Conservation (phyloP, 164 flowering plant species). For the Hamamelis virginiana region DNA sequence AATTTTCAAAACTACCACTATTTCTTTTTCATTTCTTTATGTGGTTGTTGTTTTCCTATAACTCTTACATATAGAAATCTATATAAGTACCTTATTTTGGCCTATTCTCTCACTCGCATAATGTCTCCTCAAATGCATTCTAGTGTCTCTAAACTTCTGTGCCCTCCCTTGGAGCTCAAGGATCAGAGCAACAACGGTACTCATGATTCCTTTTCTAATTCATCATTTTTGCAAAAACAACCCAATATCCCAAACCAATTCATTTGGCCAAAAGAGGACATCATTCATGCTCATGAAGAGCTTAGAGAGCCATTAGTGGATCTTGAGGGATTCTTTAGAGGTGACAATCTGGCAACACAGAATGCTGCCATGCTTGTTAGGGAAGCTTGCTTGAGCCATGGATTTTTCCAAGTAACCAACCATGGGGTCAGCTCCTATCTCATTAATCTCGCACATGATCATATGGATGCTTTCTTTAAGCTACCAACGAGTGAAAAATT, state of each 20-base stretch:
- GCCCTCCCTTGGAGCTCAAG: constrained; percentile 10
- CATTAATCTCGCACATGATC: constrained; percentile 18
- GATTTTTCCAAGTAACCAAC: constrained; percentile 53
- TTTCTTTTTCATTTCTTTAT: too few relatives aligned
- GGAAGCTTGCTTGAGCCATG: constrained; percentile 40
- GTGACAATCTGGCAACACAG: constrained; percentile 25
- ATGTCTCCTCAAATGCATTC: not conserved
- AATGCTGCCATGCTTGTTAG: constrained; percentile 30
- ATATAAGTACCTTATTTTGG: too few relatives aligned
- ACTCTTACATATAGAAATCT: too few relatives aligned
- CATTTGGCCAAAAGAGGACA: constrained; percentile 35
- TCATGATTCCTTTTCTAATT: constrained; percentile 1
- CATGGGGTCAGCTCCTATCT: constrained; percentile 43
- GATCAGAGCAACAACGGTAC: not conserved
- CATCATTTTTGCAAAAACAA: constrained; percentile 12
- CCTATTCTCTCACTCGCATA: too few relatives aligned
- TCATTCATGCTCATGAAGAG: constrained; percentile 19
- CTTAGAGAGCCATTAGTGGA: constrained; percentile 41
- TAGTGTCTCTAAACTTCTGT: not conserved
- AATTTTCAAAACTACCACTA: too few relatives aligned
- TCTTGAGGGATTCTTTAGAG: constrained; percentile 35
- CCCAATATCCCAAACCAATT: constrained; percentile 24
- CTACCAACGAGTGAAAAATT: constrained; percentile 28
- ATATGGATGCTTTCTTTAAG: constrained; percentile 31
- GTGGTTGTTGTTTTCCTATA: too few relatives aligned